A percentile compares a stretch with the other conserved stretches of the same genome.
Evolutionary conservation across 805 yeast genomes (phyloP).

Genomic region (Candida verbasci): DNA sequence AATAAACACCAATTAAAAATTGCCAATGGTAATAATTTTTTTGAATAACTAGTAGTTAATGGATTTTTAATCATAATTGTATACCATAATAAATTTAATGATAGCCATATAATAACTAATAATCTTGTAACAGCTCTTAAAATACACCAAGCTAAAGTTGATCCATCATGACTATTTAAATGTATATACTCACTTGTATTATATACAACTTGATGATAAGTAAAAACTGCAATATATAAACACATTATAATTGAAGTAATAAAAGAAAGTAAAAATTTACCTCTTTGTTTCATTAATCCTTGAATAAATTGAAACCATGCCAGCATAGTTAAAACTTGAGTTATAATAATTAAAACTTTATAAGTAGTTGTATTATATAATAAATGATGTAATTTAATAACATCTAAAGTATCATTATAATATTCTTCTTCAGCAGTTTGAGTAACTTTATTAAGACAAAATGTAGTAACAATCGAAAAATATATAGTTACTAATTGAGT

Average conservation of each 20-base stretch:
- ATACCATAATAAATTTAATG: constrained; percentile 32
- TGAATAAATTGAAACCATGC: constrained; percentile 53
- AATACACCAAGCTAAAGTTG: constrained; percentile 17
- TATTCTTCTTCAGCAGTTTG: constrained; percentile 48
- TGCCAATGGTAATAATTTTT: constrained; percentile 46
- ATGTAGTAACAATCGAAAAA: constrained; percentile 51
- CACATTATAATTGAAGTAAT: constrained; percentile 28
- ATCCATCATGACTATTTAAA: background rate
- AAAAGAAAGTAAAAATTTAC: constrained; percentile 22
- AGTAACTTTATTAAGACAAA: constrained; percentile 45
- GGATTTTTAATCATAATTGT: constrained; percentile 32
- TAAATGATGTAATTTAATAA: constrained; percentile 31
- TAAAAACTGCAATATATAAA: constrained; percentile 15
- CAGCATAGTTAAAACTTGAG: constrained; percentile 43
- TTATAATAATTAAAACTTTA: constrained; percentile 36
- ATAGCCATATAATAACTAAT: constrained; percentile 25
- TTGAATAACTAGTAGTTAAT: constrained; percentile 42
- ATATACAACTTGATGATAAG: constrained; percentile 11
- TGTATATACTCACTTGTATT: constrained; percentile 5
- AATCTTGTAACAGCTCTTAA: constrained; percentile 25
- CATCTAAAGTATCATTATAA: constrained; percentile 48
- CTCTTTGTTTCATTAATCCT: constrained; percentile 25
- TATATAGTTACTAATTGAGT: constrained; percentile 56
- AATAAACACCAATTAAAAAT: constrained; percentile 38
- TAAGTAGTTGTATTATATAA: constrained; percentile 35